Percentiles rank a stretch among this genome's conserved stretches.
These are phyloP conservation scores for Coniella lustricola DNA, from an alignment of 2,329 filamentous ascomycete genomes.

Conservation along the genomic window DNA sequence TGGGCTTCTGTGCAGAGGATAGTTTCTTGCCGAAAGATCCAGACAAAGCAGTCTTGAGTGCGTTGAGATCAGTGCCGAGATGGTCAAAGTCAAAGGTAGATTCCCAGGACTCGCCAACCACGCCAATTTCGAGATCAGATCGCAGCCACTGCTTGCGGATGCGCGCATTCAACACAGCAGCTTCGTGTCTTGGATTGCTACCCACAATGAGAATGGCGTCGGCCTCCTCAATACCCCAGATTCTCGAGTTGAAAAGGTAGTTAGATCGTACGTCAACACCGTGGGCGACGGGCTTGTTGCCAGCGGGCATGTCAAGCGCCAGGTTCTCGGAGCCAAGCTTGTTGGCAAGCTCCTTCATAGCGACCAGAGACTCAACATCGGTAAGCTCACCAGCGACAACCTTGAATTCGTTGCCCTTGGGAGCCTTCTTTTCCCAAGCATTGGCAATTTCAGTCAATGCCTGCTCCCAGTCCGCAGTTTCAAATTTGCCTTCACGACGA, in stretches of 20 bases:
- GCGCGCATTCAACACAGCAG: constrained; percentile 88
- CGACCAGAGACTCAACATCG: constrained; percentile 88
- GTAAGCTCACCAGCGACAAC: constrained; percentile 83
- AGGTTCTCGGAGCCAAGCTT: constrained; percentile 94
- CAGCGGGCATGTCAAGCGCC: constrained; percentile 81
- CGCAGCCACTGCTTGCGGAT: constrained; percentile 98
- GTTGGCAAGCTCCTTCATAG: constrained; percentile 96
- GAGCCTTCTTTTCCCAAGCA: constrained; percentile 71
- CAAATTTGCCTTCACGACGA: constrained; percentile 82
- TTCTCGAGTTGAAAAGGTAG: constrained; percentile 94
- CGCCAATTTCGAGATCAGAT: constrained; percentile 85
- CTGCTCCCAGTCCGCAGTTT: constrained; percentile 92
- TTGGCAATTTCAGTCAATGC: constrained; percentile 79
- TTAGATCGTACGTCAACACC: constrained; percentile 90
- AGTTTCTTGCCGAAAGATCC: constrained; percentile 93
- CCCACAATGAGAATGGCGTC: constrained; percentile 88
- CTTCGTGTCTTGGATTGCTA: constrained; percentile 92
- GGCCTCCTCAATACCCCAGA: constrained; percentile 88
- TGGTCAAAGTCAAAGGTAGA: constrained; percentile 96
- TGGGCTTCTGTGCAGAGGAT: constrained; percentile 76
- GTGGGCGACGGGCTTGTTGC: constrained; percentile 78
- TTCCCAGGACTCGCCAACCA: constrained; percentile 84
- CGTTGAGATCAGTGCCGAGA: constrained; percentile 69
- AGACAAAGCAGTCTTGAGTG: constrained; percentile 77
- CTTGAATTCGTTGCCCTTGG: constrained; percentile 93